Evolutionary conservation across 805 yeast genomes (phyloP).

Genomic region (Zygosaccharomyces rouxii): DNA sequence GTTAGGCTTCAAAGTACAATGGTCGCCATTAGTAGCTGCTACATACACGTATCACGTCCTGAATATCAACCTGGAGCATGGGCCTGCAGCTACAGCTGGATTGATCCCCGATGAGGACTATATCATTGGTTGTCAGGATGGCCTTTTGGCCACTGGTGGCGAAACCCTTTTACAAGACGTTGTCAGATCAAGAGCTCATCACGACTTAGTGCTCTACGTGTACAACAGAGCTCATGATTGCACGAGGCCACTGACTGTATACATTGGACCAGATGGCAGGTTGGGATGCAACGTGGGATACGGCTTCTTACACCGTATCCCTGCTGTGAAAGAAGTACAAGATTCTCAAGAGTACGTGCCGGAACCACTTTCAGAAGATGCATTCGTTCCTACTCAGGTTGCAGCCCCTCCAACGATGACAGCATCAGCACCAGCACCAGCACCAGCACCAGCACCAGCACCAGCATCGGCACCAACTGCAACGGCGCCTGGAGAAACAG

Average conservation of each 20-base stretch:
- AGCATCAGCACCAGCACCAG: neutral
- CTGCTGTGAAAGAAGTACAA: constrained; percentile 37
- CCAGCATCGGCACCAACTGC: constrained; percentile 1
- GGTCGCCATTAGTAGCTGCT: constrained; percentile 70
- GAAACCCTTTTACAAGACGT: constrained; percentile 72
- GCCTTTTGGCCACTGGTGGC: constrained; percentile 80
- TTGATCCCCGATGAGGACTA: constrained; percentile 82
- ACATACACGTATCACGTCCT: constrained; percentile 86
- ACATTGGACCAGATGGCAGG: constrained; percentile 75
- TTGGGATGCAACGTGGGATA: constrained; percentile 95
- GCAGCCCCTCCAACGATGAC: neutral
- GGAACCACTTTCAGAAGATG: constrained; percentile 12
- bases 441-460: constrained; percentile 1
- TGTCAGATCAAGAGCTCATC: constrained; percentile 47
- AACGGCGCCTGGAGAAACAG: neutral
- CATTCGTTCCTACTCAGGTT: constrained; percentile 21
- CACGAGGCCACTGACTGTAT: constrained; percentile 81
- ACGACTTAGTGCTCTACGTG: constrained; percentile 56
- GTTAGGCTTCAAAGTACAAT: constrained; percentile 67
- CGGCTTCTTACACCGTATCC: constrained; percentile 83
- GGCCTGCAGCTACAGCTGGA: constrained; percentile 80
- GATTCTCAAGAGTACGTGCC: neutral
- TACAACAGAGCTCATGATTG: constrained; percentile 85
- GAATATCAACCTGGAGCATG: constrained; percentile 60
- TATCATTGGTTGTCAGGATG: constrained; percentile 83